Evolutionary conservation across 345 rosid genomes (phyloP).

Genomic region (Moricandia arvensis): DNA sequence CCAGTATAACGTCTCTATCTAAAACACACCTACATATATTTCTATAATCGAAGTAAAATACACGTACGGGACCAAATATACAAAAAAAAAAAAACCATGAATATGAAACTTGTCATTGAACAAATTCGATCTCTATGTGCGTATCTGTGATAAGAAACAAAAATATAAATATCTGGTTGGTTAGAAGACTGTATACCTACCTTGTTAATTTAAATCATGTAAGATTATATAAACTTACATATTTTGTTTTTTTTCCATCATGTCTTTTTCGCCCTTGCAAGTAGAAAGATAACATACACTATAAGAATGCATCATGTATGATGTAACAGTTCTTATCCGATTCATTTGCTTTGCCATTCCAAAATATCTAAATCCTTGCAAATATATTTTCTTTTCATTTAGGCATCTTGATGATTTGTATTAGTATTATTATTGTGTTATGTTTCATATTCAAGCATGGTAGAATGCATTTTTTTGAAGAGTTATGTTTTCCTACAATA

Average conservation of each 20-base stretch:
- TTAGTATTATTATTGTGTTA: background rate
- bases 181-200: slow-evolving; percentile 14
- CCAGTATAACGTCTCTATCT: background rate
- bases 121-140: background rate
- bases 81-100: background rate
- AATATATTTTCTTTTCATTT: background rate
- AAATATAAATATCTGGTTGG: slow-evolving; percentile 18
- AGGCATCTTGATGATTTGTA: background rate
- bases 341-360: background rate
- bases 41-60: background rate
- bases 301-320: slow-evolving; percentile 4
- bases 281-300: background rate
- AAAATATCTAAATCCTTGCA: background rate
- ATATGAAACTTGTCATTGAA: slow-evolving; percentile 23
- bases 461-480: background rate
- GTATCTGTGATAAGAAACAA: background rate
- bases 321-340: background rate
- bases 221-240: background rate
- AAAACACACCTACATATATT: background rate
- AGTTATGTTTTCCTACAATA: background rate
- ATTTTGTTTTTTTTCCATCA: background rate
- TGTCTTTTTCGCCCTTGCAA: slow-evolving; percentile 12
- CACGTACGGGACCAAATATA: background rate
- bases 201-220: background rate
- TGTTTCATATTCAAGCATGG: background rate